Percentiles rank a stretch among this genome's conserved stretches.
phyloP scores from a whole-genome alignment of 352 stramenopile genomes.

The Phytophthora multivora region DNA sequence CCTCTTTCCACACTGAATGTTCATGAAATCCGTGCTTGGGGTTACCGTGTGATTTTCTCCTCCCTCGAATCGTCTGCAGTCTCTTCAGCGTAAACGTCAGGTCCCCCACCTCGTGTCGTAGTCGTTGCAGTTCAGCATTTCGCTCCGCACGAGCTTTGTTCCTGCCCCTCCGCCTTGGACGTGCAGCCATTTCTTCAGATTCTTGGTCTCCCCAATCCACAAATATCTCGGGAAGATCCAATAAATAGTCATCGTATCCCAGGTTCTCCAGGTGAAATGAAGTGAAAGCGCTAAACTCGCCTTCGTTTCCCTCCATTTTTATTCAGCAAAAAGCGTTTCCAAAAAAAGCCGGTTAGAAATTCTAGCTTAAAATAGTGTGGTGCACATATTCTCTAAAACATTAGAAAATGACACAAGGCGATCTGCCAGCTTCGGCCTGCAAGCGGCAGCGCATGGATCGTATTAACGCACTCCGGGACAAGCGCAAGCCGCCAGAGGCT shows the following conservation, averaged over 20 bases:
- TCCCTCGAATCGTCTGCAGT: constrained; percentile 11
- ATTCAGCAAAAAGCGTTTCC: too few species aligned
- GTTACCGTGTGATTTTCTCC: neutral
- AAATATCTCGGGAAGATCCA: neutral
- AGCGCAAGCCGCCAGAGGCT: constrained; percentile 61
- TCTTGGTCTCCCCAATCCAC: neutral
- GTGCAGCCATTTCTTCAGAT: neutral
- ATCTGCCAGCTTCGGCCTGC: neutral
- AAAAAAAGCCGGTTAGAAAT: too few species aligned
- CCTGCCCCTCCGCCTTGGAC: neutral
- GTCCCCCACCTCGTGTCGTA: constrained; percentile 24
- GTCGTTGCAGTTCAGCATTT: constrained; percentile 18
- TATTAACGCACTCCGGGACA: constrained; percentile 76
- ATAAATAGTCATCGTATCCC: neutral
- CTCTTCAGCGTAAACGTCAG: constrained; percentile 21
- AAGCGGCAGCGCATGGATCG: constrained; percentile 73
- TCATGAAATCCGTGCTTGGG: neutral
- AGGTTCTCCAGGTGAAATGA: neutral
- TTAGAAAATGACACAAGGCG: too few species aligned
- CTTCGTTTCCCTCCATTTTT: neutral
- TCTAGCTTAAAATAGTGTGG: too few species aligned
- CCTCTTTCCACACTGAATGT: constrained; percentile 2
- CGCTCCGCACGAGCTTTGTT: constrained; percentile 28
- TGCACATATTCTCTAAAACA: too few species aligned
- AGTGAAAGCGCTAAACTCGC: neutral